Percentiles rank a stretch among this genome's conserved stretches.
Evolutionary conservation across 1,284 basidiomycete genomes (phyloP).

Genomic region (Ustilago nuda): DNA sequence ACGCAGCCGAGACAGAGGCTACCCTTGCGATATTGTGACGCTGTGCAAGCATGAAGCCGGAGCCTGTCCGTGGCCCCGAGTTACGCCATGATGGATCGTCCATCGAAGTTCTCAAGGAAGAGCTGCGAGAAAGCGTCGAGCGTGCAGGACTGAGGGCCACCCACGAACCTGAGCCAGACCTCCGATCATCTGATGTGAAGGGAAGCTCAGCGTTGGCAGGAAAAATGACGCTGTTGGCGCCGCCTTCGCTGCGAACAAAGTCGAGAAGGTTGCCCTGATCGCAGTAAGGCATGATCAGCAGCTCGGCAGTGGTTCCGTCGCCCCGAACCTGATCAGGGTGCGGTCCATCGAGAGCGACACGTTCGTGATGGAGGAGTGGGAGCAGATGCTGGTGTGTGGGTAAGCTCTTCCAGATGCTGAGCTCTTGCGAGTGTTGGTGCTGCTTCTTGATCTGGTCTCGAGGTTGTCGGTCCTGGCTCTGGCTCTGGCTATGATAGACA

Average conservation of each 20-base stretch:
- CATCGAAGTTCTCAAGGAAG: conserved; percentile 36
- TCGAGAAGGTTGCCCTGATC: conserved; percentile 58
- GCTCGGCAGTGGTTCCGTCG: conserved; percentile 22
- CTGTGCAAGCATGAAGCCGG: conserved; percentile 32
- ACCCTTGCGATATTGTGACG: conserved; percentile 29
- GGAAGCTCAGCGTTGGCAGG: conserved; percentile 15
- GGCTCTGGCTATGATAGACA: conserved; percentile 35
- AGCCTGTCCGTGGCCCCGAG: conserved; percentile 38
- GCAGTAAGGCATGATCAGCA: conserved; percentile 62
- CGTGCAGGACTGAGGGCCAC: conserved; percentile 28
- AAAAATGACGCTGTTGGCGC: conserved; percentile 13
- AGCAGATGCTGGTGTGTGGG: conserved; percentile 58
- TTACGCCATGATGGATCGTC: conserved; percentile 22
- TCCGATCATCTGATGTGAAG: conserved; percentile 25
- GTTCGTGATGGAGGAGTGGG: conserved; percentile 56
- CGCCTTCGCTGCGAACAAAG: conserved; percentile 58
- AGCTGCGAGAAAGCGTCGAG: conserved; percentile 35
- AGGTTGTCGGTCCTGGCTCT: conserved; percentile 5
- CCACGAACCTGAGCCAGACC: conserved; percentile 41
- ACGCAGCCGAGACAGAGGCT: conserved; percentile 36
- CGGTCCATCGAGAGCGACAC: conserved; percentile 19
- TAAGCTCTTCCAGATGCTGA: conserved; percentile 55
- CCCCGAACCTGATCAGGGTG: neutral
- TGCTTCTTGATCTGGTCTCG: conserved; percentile 10
- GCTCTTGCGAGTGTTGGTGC: conserved; percentile 41